Evolutionary conservation across 345 rosid species (phyloP).

Genomic region (Populus ilicifolia): DNA sequence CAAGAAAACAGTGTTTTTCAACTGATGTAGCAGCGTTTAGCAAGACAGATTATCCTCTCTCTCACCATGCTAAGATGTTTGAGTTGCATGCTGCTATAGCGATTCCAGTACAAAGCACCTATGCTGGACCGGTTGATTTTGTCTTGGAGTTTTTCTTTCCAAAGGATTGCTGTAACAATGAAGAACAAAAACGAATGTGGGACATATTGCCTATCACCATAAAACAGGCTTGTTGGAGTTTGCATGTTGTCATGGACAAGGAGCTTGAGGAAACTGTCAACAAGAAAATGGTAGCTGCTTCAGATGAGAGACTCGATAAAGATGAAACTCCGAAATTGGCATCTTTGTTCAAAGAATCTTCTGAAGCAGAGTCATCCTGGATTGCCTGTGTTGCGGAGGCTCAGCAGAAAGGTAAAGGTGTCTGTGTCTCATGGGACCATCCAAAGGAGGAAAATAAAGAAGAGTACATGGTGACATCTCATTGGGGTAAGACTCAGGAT

Average conservation of each 20-base stretch:
- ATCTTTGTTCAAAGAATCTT: slow-evolving; percentile 39
- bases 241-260: slow-evolving; percentile 48
- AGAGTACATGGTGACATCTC: slow-evolving; percentile 49
- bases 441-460: slow-evolving; percentile 47
- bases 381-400: slow-evolving; percentile 51
- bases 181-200: slow-evolving; percentile 45
- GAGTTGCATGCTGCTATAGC: slow-evolving; percentile 71
- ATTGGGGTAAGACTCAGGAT: slow-evolving; percentile 37
- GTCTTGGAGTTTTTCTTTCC: slow-evolving; percentile 86
- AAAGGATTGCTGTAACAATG: slow-evolving; percentile 45
- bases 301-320: slow-evolving; percentile 22
- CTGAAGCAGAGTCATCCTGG: slow-evolving; percentile 53
- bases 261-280: slow-evolving; percentile 47
- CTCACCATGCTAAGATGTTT: slow-evolving; percentile 82
- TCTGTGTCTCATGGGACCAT: slow-evolving; percentile 57
- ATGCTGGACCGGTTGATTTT: slow-evolving; percentile 51
- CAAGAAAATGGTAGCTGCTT: slow-evolving; percentile 26
- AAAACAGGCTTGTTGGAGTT: slow-evolving; percentile 51
- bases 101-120: slow-evolving; percentile 52
- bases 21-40: slow-evolving; percentile 59
- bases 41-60: slow-evolving; percentile 69
- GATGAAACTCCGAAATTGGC: slow-evolving; percentile 22
- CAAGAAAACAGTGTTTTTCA: slow-evolving; percentile 57
- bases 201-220: slow-evolving; percentile 43
- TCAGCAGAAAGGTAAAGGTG: slow-evolving; percentile 58